Conservation (phyloP, 192 early-diverging fungal genomes). For the Martensiomyces pterosporus region DNA sequence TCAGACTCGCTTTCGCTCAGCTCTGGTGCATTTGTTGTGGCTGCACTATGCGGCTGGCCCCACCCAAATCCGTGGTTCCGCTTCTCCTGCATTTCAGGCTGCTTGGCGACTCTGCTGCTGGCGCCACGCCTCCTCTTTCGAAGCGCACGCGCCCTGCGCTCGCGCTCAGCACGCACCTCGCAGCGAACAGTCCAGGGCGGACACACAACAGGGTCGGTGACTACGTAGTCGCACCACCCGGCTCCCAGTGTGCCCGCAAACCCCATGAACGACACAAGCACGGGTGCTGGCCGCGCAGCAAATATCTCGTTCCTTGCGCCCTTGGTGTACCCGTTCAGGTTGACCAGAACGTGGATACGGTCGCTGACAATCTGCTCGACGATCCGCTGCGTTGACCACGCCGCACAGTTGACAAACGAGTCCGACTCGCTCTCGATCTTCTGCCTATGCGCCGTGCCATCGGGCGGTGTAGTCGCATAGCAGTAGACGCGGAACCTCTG, state of each 20-base stretch:
- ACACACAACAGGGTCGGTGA: slow-evolving; percentile 70
- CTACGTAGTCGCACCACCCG: slow-evolving; percentile 80
- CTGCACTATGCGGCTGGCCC: not conserved
- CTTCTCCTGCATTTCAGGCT: slow-evolving; percentile 30
- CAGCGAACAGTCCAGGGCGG: slow-evolving; percentile 65
- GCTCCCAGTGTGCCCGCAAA: slow-evolving; percentile 90
- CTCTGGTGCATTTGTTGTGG: too few relatives aligned
- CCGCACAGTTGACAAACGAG: slow-evolving; percentile 72
- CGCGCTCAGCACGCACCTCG: slow-evolving; percentile 52
- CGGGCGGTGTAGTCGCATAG: slow-evolving; percentile 78
- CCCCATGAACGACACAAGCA: slow-evolving; percentile 90
- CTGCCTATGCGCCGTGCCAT: slow-evolving; percentile 70
- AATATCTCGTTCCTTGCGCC: slow-evolving; percentile 92
- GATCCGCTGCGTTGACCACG: slow-evolving; percentile 69
- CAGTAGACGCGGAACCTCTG: slow-evolving; percentile 68
- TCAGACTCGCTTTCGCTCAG: too few relatives aligned
- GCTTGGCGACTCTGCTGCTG: not conserved
- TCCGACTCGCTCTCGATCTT: slow-evolving; percentile 80
- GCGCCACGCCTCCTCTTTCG: too few relatives aligned
- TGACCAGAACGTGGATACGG: slow-evolving; percentile 83
- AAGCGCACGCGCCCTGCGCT: slow-evolving; percentile 8
- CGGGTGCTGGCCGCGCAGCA: slow-evolving; percentile 83
- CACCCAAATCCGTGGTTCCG: not conserved
- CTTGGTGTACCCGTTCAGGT: slow-evolving; percentile 97
- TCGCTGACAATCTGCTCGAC: slow-evolving; percentile 71